Conservation (phyloP, 495 filamentous ascomycete species). For the Penicillium coffeae region DNA sequence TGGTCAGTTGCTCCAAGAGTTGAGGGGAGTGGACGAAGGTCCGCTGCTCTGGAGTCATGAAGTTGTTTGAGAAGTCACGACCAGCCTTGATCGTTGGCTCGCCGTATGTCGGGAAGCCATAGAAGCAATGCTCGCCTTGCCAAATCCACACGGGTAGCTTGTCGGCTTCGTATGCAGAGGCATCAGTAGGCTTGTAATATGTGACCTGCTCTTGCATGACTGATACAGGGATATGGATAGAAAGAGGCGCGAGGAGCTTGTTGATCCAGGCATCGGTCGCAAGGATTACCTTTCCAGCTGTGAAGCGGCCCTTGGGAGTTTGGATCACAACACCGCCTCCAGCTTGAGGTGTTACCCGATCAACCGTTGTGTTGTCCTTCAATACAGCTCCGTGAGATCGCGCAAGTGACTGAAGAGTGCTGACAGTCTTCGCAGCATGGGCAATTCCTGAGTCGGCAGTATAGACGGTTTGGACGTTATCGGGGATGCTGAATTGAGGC, state of each 20-base stretch:
- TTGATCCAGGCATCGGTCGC: slow-evolving; percentile 29
- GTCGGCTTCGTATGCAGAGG: slow-evolving; percentile 11
- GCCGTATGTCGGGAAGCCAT: slow-evolving; percentile 26
- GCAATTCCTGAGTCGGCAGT: slow-evolving; percentile 25
- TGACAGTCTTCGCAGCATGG: slow-evolving; percentile 21
- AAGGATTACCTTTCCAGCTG: slow-evolving; percentile 23
- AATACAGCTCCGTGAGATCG: slow-evolving; percentile 18
- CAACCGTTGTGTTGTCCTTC: slow-evolving; percentile 22
- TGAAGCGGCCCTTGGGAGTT: slow-evolving; percentile 21
- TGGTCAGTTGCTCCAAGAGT: slow-evolving; percentile 16
- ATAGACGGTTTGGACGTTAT: slow-evolving; percentile 21
- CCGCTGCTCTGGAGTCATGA: slow-evolving; percentile 27
- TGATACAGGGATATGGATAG: slow-evolving; percentile 21
- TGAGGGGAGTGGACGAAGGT: slow-evolving; percentile 25
- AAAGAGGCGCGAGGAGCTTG: slow-evolving; percentile 22
- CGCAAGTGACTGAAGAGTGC: slow-evolving; percentile 20
- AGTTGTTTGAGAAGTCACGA: slow-evolving; percentile 23
- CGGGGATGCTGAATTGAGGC: slow-evolving; percentile 26
- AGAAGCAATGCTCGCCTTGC: slow-evolving; percentile 19
- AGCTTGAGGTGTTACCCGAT: slow-evolving; percentile 16
- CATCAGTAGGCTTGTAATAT: slow-evolving; percentile 26
- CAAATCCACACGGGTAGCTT: slow-evolving; percentile 29
- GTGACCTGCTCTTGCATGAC: slow-evolving; percentile 33
- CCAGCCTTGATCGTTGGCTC: slow-evolving; percentile 32
- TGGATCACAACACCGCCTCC: slow-evolving; percentile 18